Evolutionary conservation across 805 yeast species (phyloP).

Genomic region (Candida nemodendra): DNA sequence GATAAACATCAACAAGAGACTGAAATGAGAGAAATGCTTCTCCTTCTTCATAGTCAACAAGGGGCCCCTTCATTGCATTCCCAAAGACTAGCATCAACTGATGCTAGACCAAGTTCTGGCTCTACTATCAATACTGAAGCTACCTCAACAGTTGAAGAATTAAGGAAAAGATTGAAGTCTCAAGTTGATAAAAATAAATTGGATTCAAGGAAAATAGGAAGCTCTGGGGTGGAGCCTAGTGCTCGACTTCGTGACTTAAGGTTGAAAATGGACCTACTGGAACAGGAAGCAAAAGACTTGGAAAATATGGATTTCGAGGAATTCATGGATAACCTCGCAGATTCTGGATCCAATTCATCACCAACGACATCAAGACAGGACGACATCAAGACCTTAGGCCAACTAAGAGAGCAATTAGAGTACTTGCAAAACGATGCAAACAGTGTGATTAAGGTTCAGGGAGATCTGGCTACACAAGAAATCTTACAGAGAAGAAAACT

Average conservation of each 20-base stretch:
- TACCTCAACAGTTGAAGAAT: constrained; percentile 23
- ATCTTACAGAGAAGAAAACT: constrained; percentile 57
- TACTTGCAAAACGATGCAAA: constrained; percentile 71
- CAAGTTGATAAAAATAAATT: constrained; percentile 48
- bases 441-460: constrained; percentile 67
- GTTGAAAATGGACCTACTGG: constrained; percentile 81
- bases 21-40: constrained; percentile 71
- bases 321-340: constrained; percentile 17
- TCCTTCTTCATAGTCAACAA: constrained; percentile 53
- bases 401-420: constrained; percentile 55
- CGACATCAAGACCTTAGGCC: constrained; percentile 55
- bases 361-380: constrained; percentile 37
- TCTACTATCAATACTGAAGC: constrained; percentile 14
- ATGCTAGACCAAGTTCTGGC: constrained; percentile 3
- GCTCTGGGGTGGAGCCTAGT: constrained; percentile 67
- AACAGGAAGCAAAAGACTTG: constrained; percentile 77
- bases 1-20: constrained; percentile 77
- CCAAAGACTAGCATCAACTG: constrained; percentile 11
- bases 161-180: constrained; percentile 41
- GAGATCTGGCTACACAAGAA: constrained; percentile 46
- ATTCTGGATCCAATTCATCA: constrained; percentile 6
- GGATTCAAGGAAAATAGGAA: constrained; percentile 39
- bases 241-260: constrained; percentile 70
- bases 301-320: constrained; percentile 83
- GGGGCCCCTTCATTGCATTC: constrained; percentile 26